phyloP scores from a whole-genome alignment of 2,329 filamentous ascomycete species.

The Cytospora leucostoma region DNA sequence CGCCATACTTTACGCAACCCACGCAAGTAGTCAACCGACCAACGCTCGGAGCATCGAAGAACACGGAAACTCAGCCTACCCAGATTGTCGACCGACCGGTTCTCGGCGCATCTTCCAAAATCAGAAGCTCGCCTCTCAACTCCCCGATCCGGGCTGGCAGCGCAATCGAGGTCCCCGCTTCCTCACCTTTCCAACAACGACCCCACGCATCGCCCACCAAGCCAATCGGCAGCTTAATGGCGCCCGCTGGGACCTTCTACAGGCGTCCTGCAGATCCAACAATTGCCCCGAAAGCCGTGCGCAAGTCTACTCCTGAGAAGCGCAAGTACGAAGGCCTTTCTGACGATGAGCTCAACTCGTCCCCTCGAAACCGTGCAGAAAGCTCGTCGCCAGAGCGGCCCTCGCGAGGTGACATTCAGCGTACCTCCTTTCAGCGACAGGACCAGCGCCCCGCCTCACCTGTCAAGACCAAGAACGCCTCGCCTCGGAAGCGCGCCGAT shows the following conservation, averaged over 20 bases:
- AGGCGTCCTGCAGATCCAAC: slow-evolving; percentile 39
- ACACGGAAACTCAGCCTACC: slow-evolving; percentile 50
- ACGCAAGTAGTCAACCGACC: slow-evolving; percentile 28
- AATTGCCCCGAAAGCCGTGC: slow-evolving; percentile 26
- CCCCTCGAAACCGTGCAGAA: slow-evolving; percentile 53
- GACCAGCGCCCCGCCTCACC: slow-evolving; percentile 39
- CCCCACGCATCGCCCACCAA: slow-evolving; percentile 32
- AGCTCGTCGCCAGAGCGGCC: slow-evolving; percentile 59
- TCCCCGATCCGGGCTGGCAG: slow-evolving; percentile 3
- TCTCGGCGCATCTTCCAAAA: slow-evolving; percentile 31
- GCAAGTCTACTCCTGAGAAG: slow-evolving; percentile 23
- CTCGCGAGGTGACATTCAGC: slow-evolving; percentile 62
- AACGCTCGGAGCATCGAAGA: slow-evolving; percentile 27
- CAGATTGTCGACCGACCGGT: slow-evolving; percentile 48
- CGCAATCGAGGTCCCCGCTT: slow-evolving; percentile 81
- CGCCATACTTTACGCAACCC: slow-evolving; percentile 46
- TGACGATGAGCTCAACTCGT: slow-evolving; percentile 35
- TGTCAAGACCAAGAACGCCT: slow-evolving; percentile 30
- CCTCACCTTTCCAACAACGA: slow-evolving; percentile 67
- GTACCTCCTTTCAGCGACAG: slow-evolving; percentile 55
- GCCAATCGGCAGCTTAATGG: slow-evolving; percentile 50
- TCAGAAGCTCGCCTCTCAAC: not conserved
- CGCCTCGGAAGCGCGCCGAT: slow-evolving; percentile 1
- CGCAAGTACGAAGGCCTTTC: slow-evolving; percentile 34
- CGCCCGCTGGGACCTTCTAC: slow-evolving; percentile 74